Evolutionary conservation across 2,329 filamentous ascomycete species (phyloP).

Genomic region (Penicillium sp.): DNA sequence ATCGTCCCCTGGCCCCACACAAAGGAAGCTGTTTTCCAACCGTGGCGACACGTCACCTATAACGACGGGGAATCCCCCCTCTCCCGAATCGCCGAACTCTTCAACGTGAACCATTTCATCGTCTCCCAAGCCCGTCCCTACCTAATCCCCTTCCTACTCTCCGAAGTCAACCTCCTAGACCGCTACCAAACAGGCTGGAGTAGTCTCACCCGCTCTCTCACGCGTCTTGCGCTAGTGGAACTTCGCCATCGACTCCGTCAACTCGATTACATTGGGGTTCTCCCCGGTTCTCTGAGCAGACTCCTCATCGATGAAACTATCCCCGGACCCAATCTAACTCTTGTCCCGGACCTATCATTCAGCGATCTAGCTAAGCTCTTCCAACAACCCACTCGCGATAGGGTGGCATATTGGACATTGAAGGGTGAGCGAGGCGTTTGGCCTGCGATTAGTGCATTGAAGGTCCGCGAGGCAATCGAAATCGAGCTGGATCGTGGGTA

Average conservation of each 20-base stretch:
- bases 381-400: conserved; percentile 77
- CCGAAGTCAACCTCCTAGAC: conserved; percentile 75
- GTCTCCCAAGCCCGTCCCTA: conserved; percentile 91
- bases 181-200: conserved; percentile 62
- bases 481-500: conserved; percentile 86
- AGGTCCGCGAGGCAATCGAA: conserved; percentile 81
- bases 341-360: conserved; percentile 77
- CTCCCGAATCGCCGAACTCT: conserved; percentile 75
- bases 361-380: conserved; percentile 76
- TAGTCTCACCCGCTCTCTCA: conserved; percentile 59
- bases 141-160: conserved; percentile 80
- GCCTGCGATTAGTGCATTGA: conserved; percentile 82
- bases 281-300: conserved; percentile 70
- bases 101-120: conserved; percentile 95
- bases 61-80: conserved; percentile 69
- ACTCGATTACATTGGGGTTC: conserved; percentile 73
- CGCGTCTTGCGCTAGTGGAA: conserved; percentile 73
- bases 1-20: conserved; percentile 73
- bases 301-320: conserved; percentile 83
- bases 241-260: conserved; percentile 79
- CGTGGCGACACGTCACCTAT: conserved; percentile 68
- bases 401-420: conserved; percentile 81
- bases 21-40: conserved; percentile 64
- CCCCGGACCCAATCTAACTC: conserved; percentile 74
- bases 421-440: conserved; percentile 86